Conservation (phyloP, 1,139 yeast species). For the Sugiyamaella sp. region DNA sequence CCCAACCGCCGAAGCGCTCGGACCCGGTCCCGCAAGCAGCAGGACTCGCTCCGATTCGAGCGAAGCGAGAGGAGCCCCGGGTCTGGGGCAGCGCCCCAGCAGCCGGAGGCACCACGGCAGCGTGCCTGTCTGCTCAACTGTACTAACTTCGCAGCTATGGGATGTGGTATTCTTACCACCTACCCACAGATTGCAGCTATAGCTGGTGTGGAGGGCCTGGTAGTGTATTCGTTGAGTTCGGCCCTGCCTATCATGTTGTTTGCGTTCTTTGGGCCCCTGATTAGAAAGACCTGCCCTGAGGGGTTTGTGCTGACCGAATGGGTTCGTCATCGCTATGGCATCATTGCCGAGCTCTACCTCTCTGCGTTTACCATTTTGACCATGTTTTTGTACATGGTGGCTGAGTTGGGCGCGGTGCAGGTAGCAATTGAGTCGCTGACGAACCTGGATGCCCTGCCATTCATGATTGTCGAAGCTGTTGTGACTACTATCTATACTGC, state of each 20-base stretch:
- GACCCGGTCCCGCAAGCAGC: no score
- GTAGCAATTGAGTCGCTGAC: conserved; percentile 77
- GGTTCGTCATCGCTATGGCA: conserved; percentile 83
- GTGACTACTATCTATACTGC: conserved; percentile 87
- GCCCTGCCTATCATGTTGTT: conserved; percentile 83
- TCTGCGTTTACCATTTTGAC: conserved; percentile 84
- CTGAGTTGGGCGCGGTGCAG: conserved; percentile 81
- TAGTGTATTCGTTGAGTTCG: conserved; percentile 81
- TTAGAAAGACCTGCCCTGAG: conserved; percentile 78
- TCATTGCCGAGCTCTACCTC: conserved; percentile 68
- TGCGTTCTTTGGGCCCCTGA: conserved; percentile 79
- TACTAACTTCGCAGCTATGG: conserved; percentile 61
- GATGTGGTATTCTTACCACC: conserved; percentile 85
- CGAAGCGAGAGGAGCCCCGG: conserved; percentile 7
- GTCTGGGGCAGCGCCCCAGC: conserved; percentile 3
- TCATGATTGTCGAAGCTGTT: conserved; percentile 81
- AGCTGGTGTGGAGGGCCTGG: conserved; percentile 84
- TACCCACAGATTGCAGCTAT: conserved; percentile 85
- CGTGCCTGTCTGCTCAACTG: neutral
- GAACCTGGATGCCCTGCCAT: conserved; percentile 77
- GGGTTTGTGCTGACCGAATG: conserved; percentile 96
- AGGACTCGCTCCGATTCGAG: no score
- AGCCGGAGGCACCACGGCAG: no score
- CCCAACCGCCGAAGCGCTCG: no score
- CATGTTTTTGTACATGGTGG: conserved; percentile 84